Base-by-base conservation (phyloP, 2,329 filamentous ascomycete genomes). In the Dothideomycetidae sp. region DNA sequence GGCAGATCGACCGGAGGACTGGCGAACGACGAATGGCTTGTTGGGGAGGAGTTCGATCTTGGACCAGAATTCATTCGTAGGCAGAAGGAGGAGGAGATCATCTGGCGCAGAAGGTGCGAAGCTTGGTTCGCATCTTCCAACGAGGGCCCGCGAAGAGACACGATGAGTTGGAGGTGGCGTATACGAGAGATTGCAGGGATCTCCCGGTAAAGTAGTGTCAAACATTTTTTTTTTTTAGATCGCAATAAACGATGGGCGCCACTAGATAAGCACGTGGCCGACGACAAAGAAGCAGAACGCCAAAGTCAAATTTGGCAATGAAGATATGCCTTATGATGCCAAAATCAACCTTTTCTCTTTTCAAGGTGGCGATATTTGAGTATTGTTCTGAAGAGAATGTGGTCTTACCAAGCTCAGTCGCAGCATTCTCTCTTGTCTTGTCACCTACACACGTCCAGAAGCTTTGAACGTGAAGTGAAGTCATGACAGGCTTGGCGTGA, bases 51-150 rank as follows among this genome's bases (percentile, higher is more conserved):
- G 55, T 98, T 98, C 51, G 90, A 98, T 54, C 84, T 98, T 39
- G 90, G 90, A 0, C 90, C 88, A 3, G 84, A 92, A 56, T 98
- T 96, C 53, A 78, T 96, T 45, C 71, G 78, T 49, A 70, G 86
- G 45, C 88, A 96, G 54, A 72, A 81, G 42, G 84, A 88, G 51
- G 90, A 98, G 60, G 90, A 98, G 61, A 78, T 83, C 33, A 71
- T 82, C 43, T 98, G 90, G 90, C 71, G 79, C 48, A 77, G 78
- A 56, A 88, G 86, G 61, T 88, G 88, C 48, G 78, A 81, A 54
- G 77, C 73, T 51, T 98, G 90, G 90, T 73, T 88, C 45, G 70
- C 70, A 36, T 29, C 29, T 18, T 32, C 33, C 9, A 62, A 68
- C 45, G 67, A 70, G 42, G 53, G 59, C 49, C 64, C 68, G 39